Percentiles rank a stretch among this genome's conserved stretches.
Conservation (phyloP, 2,329 filamentous ascomycete genomes). For the Davidsoniella neocaledoniae region DNA sequence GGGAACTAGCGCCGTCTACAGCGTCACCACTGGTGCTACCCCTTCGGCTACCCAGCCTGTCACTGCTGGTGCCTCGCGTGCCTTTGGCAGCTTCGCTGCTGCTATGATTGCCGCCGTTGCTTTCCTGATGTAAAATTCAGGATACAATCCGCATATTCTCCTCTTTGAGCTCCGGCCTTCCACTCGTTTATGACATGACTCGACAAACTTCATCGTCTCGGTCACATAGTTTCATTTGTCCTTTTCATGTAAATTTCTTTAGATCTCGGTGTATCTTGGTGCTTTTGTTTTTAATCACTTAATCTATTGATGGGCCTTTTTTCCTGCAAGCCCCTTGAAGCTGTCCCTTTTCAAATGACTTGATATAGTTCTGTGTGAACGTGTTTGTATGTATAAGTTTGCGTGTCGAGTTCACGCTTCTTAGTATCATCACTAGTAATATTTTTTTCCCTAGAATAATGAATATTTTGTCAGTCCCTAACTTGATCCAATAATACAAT, state of each 20-base stretch:
- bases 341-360: not conserved
- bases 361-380: not conserved
- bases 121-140: not conserved
- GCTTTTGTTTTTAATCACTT: not conserved
- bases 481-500: too few relatives aligned
- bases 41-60: not conserved
- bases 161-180: not conserved
- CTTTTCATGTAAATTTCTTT: not conserved
- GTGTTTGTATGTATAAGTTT: not conserved
- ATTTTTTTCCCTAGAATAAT: too few relatives aligned
- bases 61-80: conserved; percentile 1
- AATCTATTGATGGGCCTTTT: too few relatives aligned
- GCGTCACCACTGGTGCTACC: not conserved
- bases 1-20: not conserved
- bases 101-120: not conserved
- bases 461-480: too few relatives aligned
- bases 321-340: not conserved
- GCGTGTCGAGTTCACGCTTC: not conserved
- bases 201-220: not conserved
- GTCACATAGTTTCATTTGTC: not conserved
- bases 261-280: not conserved
- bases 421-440: not conserved
- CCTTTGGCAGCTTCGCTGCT: conserved; percentile 1
- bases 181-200: not conserved
- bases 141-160: not conserved